Base-by-base conservation (phyloP, 1,139 yeast genomes). In the Yamadazyma triangularis region DNA sequence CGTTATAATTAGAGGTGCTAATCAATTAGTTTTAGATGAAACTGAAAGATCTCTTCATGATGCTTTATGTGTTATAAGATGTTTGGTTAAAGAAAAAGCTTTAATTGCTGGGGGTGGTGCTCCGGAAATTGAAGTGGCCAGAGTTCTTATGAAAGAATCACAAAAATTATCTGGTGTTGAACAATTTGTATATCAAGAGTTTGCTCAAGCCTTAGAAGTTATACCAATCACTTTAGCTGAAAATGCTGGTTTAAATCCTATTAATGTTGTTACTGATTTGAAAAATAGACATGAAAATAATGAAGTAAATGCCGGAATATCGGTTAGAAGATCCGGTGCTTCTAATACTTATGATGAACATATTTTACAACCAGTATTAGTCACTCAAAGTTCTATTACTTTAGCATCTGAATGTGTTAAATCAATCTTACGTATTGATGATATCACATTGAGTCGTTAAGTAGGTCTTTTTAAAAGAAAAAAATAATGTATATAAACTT, bases 81-180 rank as follows among this genome's bases (percentile, higher is more conserved):
- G 98, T 66, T 69, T 91, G 35, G 97, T 93, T 25, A 89, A 91
- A 58, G 91, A 88, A 60, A 84, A 78, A 54, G 97, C 96, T 2
- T 70, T 91, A 51, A 87, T 91, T 61, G 96, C 97, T 10, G 99
- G 99, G 48, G 98, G 99, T 44, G 98, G 98, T 46, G 97, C 98
- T 4, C 96, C 98, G 28, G 99, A 91, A 64, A 79, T 91, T 46
- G 98, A 91, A 64, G 83, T 89, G 11, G 81, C 97, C 4, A 78
- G 95, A 49, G 77, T 78, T 15, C 64, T 91, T 47, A 70, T 77
- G 58, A 80, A 78, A 49, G 96, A 89, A 59, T 73, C 96, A 13
- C 75, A 82, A 40, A 65, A 77, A 28, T 68, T 86, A 42, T 74
- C 87, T 13, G 98, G 99, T 28, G 88, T 89, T 6, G 96, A 91